phyloP scores from a whole-genome alignment of 1,139 yeast species.

The Hansenula anomala region DNA sequence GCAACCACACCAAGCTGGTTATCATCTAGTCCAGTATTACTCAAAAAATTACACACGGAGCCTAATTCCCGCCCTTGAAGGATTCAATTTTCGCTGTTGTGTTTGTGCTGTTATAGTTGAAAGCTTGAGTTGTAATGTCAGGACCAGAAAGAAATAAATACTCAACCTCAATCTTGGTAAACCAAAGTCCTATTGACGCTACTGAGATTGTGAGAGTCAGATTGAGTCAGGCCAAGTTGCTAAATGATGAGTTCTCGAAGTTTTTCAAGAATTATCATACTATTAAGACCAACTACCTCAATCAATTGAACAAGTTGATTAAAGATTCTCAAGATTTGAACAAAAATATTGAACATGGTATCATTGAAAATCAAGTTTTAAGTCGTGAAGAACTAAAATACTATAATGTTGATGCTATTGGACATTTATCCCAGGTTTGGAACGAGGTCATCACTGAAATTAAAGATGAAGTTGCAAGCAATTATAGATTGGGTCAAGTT shows the following conservation, averaged over 20 bases:
- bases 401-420: constrained; percentile 44
- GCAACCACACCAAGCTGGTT: no score
- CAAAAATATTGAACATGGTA: constrained; percentile 26
- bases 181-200: constrained; percentile 42
- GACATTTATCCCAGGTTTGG: constrained; percentile 56
- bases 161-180: constrained; percentile 39
- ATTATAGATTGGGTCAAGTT: constrained; percentile 45
- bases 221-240: constrained; percentile 38
- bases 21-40: no score
- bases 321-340: constrained; percentile 38
- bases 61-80: no score
- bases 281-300: constrained; percentile 44
- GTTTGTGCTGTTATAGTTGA: no score
- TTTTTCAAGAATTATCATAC: constrained; percentile 53
- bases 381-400: constrained; percentile 29
- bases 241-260: constrained; percentile 45
- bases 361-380: constrained; percentile 29
- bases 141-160: constrained; percentile 32
- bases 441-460: constrained; percentile 47
- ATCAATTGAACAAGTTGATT: constrained; percentile 45
- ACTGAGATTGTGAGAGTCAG: constrained; percentile 43
- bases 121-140: no score
- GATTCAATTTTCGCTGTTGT: no score
- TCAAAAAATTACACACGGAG: no score
- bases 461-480: constrained; percentile 47